Percentiles rank a stretch among this genome's conserved stretches.
Evolutionary conservation across 108 stramenopile species (phyloP).

Genomic region (Cylindrotheca closterium): DNA sequence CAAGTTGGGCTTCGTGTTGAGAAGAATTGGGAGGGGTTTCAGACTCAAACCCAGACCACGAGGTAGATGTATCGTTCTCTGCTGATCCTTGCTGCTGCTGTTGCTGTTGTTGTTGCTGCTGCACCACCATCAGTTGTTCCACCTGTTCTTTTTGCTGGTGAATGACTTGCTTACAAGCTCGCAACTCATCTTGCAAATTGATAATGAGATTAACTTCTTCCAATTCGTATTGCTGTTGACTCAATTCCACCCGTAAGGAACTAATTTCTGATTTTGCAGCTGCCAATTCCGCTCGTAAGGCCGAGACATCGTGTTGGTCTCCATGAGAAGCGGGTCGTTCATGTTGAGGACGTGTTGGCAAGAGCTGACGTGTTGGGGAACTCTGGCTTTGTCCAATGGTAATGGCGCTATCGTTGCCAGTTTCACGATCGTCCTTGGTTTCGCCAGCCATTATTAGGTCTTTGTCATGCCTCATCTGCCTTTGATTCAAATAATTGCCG

Average conservation of each 20-base stretch:
- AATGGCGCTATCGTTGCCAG: too few species aligned
- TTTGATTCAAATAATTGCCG: too few species aligned
- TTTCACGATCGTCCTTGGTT: too few species aligned
- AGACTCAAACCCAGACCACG: conserved; percentile 2
- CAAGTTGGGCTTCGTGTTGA: not conserved
- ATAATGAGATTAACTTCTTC: conserved; percentile 17
- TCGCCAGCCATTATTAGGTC: too few species aligned
- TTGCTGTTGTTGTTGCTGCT: not conserved
- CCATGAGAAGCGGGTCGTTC: not conserved
- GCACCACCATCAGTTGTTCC: conserved; percentile 1
- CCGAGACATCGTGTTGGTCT: too few species aligned
- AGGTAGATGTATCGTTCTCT: conserved; percentile 2
- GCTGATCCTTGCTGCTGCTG: not conserved
- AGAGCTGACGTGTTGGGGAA: too few species aligned
- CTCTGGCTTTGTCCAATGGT: too few species aligned
- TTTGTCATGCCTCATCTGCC: too few species aligned
- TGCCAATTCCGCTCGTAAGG: not conserved
- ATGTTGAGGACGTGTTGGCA: too few species aligned
- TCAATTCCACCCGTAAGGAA: not conserved
- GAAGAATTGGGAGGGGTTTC: not conserved
- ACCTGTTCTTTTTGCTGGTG: conserved; percentile 24
- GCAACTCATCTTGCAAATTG: conserved; percentile 33
- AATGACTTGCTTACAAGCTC: conserved; percentile 30
- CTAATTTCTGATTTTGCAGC: not conserved
- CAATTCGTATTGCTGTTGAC: not conserved